Base-by-base conservation (phyloP, 169 alveolate species). In the Cryptosporidium parvum region DNA sequence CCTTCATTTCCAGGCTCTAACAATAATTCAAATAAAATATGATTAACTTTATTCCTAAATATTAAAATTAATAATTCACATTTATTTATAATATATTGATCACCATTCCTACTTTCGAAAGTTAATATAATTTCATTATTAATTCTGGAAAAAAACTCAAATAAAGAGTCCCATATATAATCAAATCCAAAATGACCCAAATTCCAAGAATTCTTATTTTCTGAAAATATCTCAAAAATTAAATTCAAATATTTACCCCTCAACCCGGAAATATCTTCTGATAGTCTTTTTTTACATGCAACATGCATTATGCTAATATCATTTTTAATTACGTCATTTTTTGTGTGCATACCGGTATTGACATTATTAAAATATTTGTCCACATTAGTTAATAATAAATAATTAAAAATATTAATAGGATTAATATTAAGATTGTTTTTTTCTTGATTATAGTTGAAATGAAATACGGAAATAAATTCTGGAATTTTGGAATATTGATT, bases 1-100 rank as follows among this genome's bases (percentile, higher is more conserved):
- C 7, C 56, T 14, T 51, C 69, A 70, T 48, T 31, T 31, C 33
- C 58, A 18, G 42, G 6, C 7, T 23, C 42, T 16, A 44, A 3
- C 33, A 16, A 70, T 45, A 70, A 44, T 12, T 70, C 85, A 2
- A 70, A 9, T 23, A 70, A 21, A 2, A 48, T 26, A 42, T 44
- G 58, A 29, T 70, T 26, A 37, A 70, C 26, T 52, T 37, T 70
- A 70, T 70, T 70, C 48, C 69, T 21, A 8, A 70, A 44, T 26
- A 70, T 16, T 18, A 70, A 70, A 14, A 51, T 51, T 2, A 70
- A 26, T 5, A 45, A 12, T 23, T 70, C 85, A 33, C 26, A 70
- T 44, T 51, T 70, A 10, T 26, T 29, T 26, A 26, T 56, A 3
- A 56, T 23, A 5, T 56, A 56, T 23, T 23, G 23, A 53, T 23